Evolutionary conservation across 305 asterid genomes (phyloP).

Genomic region (Fraxinus albicans): DNA sequence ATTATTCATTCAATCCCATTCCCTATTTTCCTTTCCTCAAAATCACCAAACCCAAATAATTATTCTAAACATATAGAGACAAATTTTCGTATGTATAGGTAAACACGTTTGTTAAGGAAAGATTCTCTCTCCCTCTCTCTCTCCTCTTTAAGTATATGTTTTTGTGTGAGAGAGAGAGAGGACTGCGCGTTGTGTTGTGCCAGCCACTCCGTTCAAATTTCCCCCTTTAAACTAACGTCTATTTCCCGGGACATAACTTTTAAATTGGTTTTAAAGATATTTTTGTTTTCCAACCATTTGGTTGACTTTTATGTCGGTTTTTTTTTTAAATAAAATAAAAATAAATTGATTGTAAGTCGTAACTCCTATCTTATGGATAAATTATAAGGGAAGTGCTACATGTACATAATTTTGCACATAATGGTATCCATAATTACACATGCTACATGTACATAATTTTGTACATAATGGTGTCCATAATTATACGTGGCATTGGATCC

Average conservation of each 20-base stretch:
- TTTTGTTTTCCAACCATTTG: background rate
- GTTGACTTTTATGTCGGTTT: background rate
- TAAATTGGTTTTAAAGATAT: background rate
- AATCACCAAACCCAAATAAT: background rate
- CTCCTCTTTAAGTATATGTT: background rate
- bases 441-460: too few relatives aligned
- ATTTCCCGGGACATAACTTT: background rate
- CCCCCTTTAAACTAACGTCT: slow-evolving; percentile 19
- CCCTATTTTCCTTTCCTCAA: slow-evolving; percentile 9
- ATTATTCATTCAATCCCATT: slow-evolving; percentile 20
- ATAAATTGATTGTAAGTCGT: background rate
- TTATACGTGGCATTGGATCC: too few relatives aligned
- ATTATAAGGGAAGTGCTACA: too few relatives aligned
- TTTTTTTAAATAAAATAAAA: too few relatives aligned
- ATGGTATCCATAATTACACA: too few relatives aligned
- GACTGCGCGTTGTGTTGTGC: slow-evolving; percentile 5
- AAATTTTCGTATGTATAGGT: background rate
- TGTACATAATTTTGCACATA: too few relatives aligned
- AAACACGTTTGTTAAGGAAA: background rate
- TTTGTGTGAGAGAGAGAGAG: background rate
- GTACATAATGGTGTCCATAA: too few relatives aligned
- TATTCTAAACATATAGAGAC: slow-evolving; percentile 1
- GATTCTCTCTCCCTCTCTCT: background rate
- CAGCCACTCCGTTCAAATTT: slow-evolving; percentile 22
- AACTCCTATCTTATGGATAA: background rate